phyloP scores from a whole-genome alignment of 169 alveolate species.

The Plasmodium gallinaceum region DNA sequence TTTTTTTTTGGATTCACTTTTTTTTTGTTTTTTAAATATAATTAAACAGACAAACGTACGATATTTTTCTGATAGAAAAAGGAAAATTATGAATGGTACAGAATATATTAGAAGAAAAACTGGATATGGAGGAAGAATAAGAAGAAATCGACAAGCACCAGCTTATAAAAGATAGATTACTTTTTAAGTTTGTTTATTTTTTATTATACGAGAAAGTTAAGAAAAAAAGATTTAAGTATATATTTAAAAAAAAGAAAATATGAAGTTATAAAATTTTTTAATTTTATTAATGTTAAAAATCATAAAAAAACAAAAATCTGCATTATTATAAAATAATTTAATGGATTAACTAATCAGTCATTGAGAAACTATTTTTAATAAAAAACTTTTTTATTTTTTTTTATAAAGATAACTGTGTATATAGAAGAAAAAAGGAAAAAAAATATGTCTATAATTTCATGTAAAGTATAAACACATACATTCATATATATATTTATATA shows the following conservation, averaged over 20 bases:
- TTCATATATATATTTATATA: neutral
- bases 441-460: neutral
- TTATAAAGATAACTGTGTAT: neutral
- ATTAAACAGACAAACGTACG: conserved; percentile 58
- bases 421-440: too few relatives aligned
- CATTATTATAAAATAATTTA: too few relatives aligned
- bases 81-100: conserved; percentile 86
- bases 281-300: too few relatives aligned
- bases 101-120: conserved; percentile 85
- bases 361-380: too few relatives aligned
- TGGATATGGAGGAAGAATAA: conserved; percentile 87
- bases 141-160: conserved; percentile 85
- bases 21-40: conserved; percentile 1
- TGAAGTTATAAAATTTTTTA: neutral
- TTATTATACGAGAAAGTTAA: neutral
- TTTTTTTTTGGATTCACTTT: neutral
- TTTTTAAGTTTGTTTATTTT: too few relatives aligned
- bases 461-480: neutral
- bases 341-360: too few relatives aligned
- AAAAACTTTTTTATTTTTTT: too few relatives aligned
- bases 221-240: neutral
- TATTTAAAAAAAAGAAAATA: neutral
- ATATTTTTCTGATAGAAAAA: conserved; percentile 82
- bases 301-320: too few relatives aligned
- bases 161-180: conserved; percentile 78